These are phyloP conservation scores for Pleurotus citrinopileatus DNA, from an alignment of 768 basidiomycete species.

Conservation along the genomic window DNA sequence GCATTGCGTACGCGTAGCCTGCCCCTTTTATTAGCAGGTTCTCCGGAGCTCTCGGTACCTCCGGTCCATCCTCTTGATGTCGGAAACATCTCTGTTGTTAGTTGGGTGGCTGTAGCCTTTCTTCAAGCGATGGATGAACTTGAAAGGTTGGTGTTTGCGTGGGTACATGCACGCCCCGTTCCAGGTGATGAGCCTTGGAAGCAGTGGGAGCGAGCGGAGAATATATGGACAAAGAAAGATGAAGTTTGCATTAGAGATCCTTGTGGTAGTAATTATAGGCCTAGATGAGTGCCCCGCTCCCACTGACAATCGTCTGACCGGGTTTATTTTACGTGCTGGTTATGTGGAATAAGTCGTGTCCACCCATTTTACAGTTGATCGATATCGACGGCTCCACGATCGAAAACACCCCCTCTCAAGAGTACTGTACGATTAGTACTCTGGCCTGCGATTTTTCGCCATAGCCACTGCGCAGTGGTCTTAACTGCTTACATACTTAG, in stretches of 20 bases:
- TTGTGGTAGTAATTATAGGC: not conserved
- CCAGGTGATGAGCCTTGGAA: constrained; percentile 54
- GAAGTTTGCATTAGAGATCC: too few species aligned
- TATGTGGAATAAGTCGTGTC: too few species aligned
- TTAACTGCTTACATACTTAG: too few species aligned
- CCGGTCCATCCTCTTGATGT: constrained; percentile 26
- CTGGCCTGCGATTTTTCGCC: too few species aligned
- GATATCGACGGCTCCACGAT: too few species aligned
- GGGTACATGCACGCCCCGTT: constrained; percentile 43
- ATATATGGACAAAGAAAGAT: not conserved
- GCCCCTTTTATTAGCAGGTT: not conserved
- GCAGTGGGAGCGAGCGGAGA: constrained; percentile 39
- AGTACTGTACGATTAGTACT: too few species aligned
- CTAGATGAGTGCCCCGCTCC: too few species aligned
- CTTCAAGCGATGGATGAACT: constrained; percentile 26
- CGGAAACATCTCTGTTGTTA: constrained; percentile 10
- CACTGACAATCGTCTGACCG: too few species aligned
- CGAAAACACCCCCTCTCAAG: too few species aligned
- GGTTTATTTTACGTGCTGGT: too few species aligned
- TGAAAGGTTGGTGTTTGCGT: constrained; percentile 36
- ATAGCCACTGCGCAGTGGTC: too few species aligned
- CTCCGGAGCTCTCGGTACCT: constrained; percentile 15
- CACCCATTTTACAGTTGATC: too few species aligned
- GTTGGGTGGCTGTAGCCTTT: constrained; percentile 21
- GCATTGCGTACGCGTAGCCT: not conserved